Evolutionary conservation across 2,329 filamentous ascomycete species (phyloP).

Genomic region (Diatrype stigma): DNA sequence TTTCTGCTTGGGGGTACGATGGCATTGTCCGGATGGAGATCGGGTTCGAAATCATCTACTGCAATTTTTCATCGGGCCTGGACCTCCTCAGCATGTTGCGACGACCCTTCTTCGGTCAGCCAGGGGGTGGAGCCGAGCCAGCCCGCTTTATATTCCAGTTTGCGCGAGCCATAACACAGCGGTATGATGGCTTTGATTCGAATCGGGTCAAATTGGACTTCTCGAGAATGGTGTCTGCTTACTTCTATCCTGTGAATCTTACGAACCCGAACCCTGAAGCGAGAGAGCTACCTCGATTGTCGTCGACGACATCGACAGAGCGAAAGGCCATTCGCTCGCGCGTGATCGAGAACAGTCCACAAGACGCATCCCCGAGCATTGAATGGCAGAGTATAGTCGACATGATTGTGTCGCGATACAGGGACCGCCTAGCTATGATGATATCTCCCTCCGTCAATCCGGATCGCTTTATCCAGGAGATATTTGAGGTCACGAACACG

Average conservation of each 20-base stretch:
- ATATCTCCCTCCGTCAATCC: constrained; percentile 6
- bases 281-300: neutral
- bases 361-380: constrained; percentile 15
- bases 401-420: constrained; percentile 51
- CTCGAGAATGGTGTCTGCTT: constrained; percentile 5
- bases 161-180: neutral
- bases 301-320: neutral
- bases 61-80: constrained; percentile 34
- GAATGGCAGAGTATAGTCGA: constrained; percentile 54
- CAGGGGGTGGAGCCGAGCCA: neutral
- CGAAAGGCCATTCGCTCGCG: neutral
- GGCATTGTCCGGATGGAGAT: constrained; percentile 51
- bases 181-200: neutral
- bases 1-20: constrained; percentile 42
- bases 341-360: constrained; percentile 7
- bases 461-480: constrained; percentile 3
- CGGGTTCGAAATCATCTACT: constrained; percentile 54
- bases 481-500: constrained; percentile 5
- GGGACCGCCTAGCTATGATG: constrained; percentile 35
- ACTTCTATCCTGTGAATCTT: constrained; percentile 4
- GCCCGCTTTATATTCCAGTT: neutral
- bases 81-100: neutral
- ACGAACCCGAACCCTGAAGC: constrained; percentile 3
- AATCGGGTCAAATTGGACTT: neutral
- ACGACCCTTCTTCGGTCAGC: neutral